Base-by-base conservation (phyloP, 2,329 filamentous ascomycete genomes). In the Fusarium domesticum region DNA sequence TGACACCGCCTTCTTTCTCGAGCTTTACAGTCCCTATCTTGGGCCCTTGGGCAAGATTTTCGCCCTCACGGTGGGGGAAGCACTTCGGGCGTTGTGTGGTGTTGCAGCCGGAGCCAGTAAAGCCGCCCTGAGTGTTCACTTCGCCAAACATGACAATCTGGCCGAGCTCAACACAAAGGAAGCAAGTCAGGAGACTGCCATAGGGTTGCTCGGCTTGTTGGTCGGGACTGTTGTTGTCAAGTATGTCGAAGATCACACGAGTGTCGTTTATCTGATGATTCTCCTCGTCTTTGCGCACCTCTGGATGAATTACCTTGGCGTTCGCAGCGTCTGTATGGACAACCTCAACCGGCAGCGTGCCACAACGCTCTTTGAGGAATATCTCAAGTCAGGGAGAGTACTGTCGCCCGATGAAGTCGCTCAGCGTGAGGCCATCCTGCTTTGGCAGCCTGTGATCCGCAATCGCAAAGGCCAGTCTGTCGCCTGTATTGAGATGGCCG, bases 131-230 rank as follows among this genome's bases (percentile, higher is more conserved):
- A 93, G 88, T 62, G 87, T 89, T 10, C 93, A 98, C 68, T 97
- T 98, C 72, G 90, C 92, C 7, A 81, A 76, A 54, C 83, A 83
- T 62, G 88, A 89, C 30, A 97, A 96, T 64, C 70, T 97, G 35
- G 92, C 89, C 2, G 92, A 97, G 66, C 75, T 98, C 44, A 97
- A 96, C 69, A 91, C 92, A 44, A 84, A 96, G 77, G 92, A 97
- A 64, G 90, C 90, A 11, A 95, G 88, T 54, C 93, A 97, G 70
- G 93, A 97, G 69, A 97, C 92, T 0, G 83, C 96, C 16, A 88
- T 98, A 44, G 92, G 89, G 2, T 74, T 97, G 18, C 50, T 96
- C 25, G 93, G 93, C 2, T 90, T 97, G 80, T 75, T 96, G 39
- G 81, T 79, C 12, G 93, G 93, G 1, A 93, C 85, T 37, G 48